Evolutionary conservation across 2,329 filamentous ascomycete species (phyloP).

Genomic region (Lomentospora prolificans): DNA sequence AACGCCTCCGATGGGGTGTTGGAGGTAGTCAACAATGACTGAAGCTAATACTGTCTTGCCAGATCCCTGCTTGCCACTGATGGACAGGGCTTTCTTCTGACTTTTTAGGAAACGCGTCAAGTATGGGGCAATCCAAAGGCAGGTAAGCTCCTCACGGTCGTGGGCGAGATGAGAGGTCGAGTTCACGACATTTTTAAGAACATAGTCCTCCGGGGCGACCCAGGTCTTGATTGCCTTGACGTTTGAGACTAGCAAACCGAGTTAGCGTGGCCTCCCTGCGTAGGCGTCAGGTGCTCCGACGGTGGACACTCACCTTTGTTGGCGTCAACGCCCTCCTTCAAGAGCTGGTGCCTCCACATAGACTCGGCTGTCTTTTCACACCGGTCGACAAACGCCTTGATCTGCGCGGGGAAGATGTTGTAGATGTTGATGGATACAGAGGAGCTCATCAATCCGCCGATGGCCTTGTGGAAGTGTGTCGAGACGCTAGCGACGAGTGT

Average conservation of each 20-base stretch:
- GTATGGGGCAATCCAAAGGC: constrained; percentile 15
- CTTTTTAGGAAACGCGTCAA: constrained; percentile 14
- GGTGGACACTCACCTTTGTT: constrained; percentile 16
- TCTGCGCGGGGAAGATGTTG: constrained; percentile 12
- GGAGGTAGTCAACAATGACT: constrained; percentile 27
- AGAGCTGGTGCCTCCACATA: constrained; percentile 23
- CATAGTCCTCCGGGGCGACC: constrained; percentile 16
- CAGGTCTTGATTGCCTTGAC: constrained; percentile 23
- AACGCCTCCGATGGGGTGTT: constrained; percentile 24
- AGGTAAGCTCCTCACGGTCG: constrained; percentile 17
- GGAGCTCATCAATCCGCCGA: constrained; percentile 7
- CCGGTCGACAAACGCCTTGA: constrained; percentile 14
- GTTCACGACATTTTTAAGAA: constrained; percentile 9
- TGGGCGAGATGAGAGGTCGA: constrained; percentile 13
- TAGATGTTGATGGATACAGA: constrained; percentile 18
- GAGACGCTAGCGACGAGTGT: constrained; percentile 15
- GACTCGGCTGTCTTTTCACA: constrained; percentile 14
- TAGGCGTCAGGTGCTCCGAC: no score
- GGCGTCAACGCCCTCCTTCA: constrained; percentile 20
- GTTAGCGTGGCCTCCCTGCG: not conserved
- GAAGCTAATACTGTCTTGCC: constrained; percentile 28
- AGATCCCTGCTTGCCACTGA: constrained; percentile 22
- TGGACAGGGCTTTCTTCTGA: constrained; percentile 10
- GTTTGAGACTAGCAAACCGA: constrained; percentile 16
- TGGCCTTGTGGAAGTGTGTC: constrained; percentile 15